These are phyloP conservation scores for Colletotrichum agaves DNA, from an alignment of 2,329 filamentous ascomycete genomes.

Conservation along the genomic window DNA sequence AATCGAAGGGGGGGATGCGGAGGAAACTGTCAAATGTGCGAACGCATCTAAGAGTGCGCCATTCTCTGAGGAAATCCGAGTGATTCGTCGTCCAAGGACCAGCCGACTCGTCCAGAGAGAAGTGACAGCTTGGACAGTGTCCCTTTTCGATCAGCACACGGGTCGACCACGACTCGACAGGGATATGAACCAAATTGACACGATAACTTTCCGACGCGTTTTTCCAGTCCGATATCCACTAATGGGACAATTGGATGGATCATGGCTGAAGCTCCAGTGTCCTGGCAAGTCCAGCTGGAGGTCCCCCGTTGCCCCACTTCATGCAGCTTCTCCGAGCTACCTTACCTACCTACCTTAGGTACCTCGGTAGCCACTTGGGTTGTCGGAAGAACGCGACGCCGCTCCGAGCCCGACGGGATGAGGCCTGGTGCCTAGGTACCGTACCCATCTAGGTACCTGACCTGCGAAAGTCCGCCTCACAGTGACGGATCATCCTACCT, in stretches of 20 bases:
- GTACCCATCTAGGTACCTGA: too few species aligned
- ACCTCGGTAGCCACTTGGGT: background rate
- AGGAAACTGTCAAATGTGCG: constrained; percentile 7
- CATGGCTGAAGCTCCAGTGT: constrained; percentile 10
- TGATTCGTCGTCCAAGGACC: constrained; percentile 5
- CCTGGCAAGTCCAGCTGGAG: background rate
- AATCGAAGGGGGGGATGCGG: background rate
- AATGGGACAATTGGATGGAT: background rate
- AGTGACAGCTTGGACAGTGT: constrained; percentile 32
- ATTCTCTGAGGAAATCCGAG: constrained; percentile 13
- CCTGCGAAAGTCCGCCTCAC: background rate
- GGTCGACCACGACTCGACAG: constrained; percentile 31
- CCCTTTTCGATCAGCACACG: constrained; percentile 25
- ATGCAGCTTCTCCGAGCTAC: background rate
- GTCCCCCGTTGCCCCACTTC: background rate
- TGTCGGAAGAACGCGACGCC: background rate
- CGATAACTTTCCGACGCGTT: constrained; percentile 40
- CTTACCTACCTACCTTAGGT: too few species aligned
- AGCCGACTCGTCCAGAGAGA: constrained; percentile 16
- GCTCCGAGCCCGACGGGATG: background rate
- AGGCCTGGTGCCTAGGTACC: too few species aligned
- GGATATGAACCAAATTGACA: constrained; percentile 38
- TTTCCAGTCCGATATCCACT: constrained; percentile 28
- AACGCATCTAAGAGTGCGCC: constrained; percentile 34
- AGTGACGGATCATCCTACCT: background rate